Conservation (phyloP, 306 rosid genomes). For the Albizia julibrissin region DNA sequence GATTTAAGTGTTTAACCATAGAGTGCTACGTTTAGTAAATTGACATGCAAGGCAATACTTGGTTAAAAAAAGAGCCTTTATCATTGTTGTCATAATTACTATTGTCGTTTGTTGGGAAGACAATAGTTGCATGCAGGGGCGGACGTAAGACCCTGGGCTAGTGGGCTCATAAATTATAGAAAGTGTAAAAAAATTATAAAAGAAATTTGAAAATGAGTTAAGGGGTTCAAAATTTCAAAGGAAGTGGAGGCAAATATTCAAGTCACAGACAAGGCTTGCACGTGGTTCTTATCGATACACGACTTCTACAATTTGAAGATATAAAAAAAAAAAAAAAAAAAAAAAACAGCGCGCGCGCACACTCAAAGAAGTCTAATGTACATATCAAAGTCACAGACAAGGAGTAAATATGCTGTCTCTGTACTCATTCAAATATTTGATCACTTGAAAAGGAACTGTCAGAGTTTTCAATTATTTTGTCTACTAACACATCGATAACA, state of each 20-base stretch:
- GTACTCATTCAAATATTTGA: neutral
- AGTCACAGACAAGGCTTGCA: neutral
- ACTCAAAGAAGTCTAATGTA: constrained; percentile 9
- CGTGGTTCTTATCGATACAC: neutral
- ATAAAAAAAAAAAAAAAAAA: neutral
- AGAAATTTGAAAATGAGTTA: neutral
- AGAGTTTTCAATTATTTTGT: neutral
- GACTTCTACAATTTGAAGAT: neutral
- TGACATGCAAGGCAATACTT: neutral
- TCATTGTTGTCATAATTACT: neutral
- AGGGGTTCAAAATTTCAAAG: neutral
- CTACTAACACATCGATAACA: neutral
- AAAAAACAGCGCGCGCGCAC: neutral
- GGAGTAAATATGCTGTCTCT: neutral
- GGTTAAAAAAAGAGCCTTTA: neutral
- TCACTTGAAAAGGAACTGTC: neutral
- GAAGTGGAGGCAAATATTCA: neutral
- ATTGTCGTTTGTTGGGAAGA: neutral
- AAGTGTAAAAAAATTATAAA: neutral
- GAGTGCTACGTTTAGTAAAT: neutral
- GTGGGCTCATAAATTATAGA: neutral
- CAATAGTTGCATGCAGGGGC: neutral
- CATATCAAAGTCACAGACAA: neutral
- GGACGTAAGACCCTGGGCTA: neutral
- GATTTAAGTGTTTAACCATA: neutral